Percentiles rank a stretch among this genome's conserved stretches.
Conservation (phyloP, 2,329 filamentous ascomycete species). For the Didymella glomerata region DNA sequence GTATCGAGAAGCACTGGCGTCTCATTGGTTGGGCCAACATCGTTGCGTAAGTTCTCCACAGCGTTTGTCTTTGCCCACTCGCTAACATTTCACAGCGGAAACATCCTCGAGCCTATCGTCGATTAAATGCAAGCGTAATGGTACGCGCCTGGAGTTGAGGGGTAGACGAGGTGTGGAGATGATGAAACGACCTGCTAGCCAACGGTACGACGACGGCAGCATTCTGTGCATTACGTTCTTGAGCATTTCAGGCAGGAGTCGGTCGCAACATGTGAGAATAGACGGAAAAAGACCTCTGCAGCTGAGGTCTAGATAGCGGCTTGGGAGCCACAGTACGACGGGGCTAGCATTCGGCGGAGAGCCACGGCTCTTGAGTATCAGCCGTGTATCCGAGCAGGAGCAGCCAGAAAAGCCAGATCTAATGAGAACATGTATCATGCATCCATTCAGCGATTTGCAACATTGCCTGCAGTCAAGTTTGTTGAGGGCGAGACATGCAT, state of each 20-base stretch:
- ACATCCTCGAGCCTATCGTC: constrained; percentile 50
- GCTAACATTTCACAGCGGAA: constrained; percentile 45
- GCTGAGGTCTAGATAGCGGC: constrained; percentile 29
- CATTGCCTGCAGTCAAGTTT: constrained; percentile 8
- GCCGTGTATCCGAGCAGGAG: constrained; percentile 22
- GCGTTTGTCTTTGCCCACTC: background rate
- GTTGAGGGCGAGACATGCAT: constrained; percentile 17
- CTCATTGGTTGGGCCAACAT: constrained; percentile 56
- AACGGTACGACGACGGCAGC: constrained; percentile 29
- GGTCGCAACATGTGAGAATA: constrained; percentile 39
- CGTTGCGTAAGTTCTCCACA: constrained; percentile 49
- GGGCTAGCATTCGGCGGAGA: constrained; percentile 27
- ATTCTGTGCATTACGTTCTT: constrained; percentile 40
- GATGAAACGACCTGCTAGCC: constrained; percentile 27
- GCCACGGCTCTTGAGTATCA: constrained; percentile 17
- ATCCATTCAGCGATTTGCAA: constrained; percentile 26
- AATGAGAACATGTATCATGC: constrained; percentile 34
- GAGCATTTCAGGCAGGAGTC: constrained; percentile 46
- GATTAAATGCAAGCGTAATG: constrained; percentile 29
- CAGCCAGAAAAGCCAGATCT: constrained; percentile 32
- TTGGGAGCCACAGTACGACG: constrained; percentile 25
- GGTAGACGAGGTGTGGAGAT: constrained; percentile 18
- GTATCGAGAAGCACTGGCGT: constrained; percentile 98
- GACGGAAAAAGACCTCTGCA: constrained; percentile 34
- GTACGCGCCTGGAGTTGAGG: constrained; percentile 15